Base-by-base conservation (phyloP, 345 rosid species). In the Arabis alpina region DNA sequence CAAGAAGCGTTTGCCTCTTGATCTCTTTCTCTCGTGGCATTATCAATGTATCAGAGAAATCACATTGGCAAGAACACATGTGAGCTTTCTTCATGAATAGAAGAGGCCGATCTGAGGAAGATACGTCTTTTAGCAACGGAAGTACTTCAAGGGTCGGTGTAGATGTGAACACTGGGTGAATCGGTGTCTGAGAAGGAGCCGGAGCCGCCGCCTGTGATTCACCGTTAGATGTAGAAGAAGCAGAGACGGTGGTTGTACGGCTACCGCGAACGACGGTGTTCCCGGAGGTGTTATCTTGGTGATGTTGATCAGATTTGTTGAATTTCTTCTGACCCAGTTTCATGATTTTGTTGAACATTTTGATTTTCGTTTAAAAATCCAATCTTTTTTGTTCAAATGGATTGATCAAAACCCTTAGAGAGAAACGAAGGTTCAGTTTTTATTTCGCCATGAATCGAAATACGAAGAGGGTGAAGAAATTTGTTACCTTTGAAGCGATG, bases 21-120 rank as follows among this genome's bases (percentile, higher is more conserved):
- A 77, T 77, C 77, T 73, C 81, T 61, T 77, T 77, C 74, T 77
- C 81, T 3, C 81, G 74, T 23, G 81, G 77, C 81, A 77, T 77
- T 9, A 66, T 72, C 74, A 77, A 36, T 0, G 81, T 13, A 52
- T 77, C 81, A 3, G 81, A 77, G 74, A 77, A 77, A 58, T 77
- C 81, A 7, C 81, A 77, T 0, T 61, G 72, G 56, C 81, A 77
- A 39, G 74, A 66, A 49, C 81, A 77, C 81, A 77, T 77, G 44
- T 77, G 77, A n/a, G 81, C 70, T 23, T 73, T 77, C 39, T 73
- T 72, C 66, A 77, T 72, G 74, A 77, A 77, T 36, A 77, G 77
- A 4, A 73, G 73, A 28, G 81, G 74, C 15, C 77, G 77, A 73
- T 77, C 81, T 30, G 81, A 72, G 15, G 77, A 72, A 13, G 81